phyloP scores from a whole-genome alignment of 306 rosid species.

The Erythrophleum fordii region DNA sequence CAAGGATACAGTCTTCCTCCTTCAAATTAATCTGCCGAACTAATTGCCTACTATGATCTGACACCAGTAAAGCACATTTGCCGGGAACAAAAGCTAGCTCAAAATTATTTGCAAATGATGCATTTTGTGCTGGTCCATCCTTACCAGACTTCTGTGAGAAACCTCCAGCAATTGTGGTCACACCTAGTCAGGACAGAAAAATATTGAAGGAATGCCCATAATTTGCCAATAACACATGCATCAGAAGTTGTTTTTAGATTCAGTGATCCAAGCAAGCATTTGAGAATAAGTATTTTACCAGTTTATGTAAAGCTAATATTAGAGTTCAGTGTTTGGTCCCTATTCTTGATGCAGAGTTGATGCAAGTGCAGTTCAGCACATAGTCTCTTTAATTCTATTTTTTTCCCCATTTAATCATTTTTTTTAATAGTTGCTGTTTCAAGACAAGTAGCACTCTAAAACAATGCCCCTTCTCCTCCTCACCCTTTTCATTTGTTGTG shows the following conservation, averaged over 20 bases:
- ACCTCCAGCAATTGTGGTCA: slow-evolving; percentile 78
- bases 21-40: slow-evolving; percentile 68
- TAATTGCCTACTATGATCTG: slow-evolving; percentile 59
- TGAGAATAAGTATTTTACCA: neutral
- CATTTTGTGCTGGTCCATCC: slow-evolving; percentile 74
- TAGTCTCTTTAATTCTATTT: neutral
- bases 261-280: slow-evolving; percentile 15
- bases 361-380: neutral
- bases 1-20: slow-evolving; percentile 60
- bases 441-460: neutral
- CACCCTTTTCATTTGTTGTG: neutral
- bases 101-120: slow-evolving; percentile 59
- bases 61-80: slow-evolving; percentile 58
- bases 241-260: slow-evolving; percentile 6
- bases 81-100: slow-evolving; percentile 62
- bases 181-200: slow-evolving; percentile 53
- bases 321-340: slow-evolving; percentile 11
- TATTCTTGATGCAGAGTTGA: neutral
- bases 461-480: neutral
- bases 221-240: slow-evolving; percentile 16
- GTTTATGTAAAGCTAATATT: neutral
- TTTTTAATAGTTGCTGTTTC: neutral
- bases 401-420: slow-evolving; percentile 7
- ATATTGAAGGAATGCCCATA: slow-evolving; percentile 25
- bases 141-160: slow-evolving; percentile 43